Conservation (phyloP, 441 rosid species). For the Theobroma grandiflorum region DNA sequence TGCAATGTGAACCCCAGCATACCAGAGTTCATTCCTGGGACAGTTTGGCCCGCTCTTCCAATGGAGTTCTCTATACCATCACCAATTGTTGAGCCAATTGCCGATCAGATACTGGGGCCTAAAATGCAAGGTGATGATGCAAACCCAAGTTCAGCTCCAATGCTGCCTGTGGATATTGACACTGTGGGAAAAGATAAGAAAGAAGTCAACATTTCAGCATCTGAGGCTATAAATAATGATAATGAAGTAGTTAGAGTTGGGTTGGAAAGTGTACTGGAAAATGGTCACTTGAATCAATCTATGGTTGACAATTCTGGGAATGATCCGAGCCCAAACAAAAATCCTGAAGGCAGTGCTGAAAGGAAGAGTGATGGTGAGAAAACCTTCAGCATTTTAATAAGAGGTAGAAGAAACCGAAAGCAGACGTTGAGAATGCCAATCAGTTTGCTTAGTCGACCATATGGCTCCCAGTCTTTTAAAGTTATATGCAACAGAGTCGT, state of each 20-base stretch:
- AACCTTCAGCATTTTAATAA: conserved; percentile 89
- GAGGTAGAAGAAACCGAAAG: conserved; percentile 92
- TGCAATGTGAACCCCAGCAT: conserved; percentile 65
- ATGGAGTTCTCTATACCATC: conserved; percentile 74
- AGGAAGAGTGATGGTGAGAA: conserved; percentile 64
- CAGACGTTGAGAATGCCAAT: conserved; percentile 96
- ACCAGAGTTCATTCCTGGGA: conserved; percentile 72
- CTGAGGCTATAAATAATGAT: conserved; percentile 40
- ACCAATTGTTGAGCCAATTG: conserved; percentile 71
- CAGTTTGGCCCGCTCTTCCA: conserved; percentile 84
- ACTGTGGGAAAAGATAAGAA: conserved; percentile 47
- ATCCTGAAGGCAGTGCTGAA: conserved; percentile 47
- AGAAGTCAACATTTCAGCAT: conserved; percentile 48
- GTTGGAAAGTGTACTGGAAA: conserved; percentile 45
- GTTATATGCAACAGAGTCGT: conserved; percentile 79
- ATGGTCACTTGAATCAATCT: conserved; percentile 44
- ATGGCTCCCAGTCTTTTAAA: conserved; percentile 92
- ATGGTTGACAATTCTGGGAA: conserved; percentile 39
- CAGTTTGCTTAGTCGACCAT: conserved; percentile 90
- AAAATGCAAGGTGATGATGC: conserved; percentile 39
- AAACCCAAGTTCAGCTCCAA: conserved; percentile 47
- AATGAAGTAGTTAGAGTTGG: conserved; percentile 42
- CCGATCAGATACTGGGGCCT: conserved; percentile 57
- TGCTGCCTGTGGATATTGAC: conserved; percentile 66
- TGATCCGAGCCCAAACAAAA: conserved; percentile 38